phyloP scores from a whole-genome alignment of 441 rosid genomes.

The Aleurites moluccanus region DNA sequence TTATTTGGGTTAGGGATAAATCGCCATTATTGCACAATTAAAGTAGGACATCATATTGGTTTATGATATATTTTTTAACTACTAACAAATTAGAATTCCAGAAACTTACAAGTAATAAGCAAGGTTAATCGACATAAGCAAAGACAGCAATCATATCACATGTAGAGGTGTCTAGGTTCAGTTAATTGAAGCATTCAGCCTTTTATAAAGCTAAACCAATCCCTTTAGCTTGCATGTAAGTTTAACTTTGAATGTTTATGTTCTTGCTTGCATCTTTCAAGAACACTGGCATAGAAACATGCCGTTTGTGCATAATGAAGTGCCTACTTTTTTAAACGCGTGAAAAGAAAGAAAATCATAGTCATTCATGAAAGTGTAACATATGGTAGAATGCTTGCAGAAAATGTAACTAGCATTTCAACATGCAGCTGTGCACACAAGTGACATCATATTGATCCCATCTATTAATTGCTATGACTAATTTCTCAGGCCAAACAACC shows the following conservation, averaged over 20 bases:
- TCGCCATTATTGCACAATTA: background rate
- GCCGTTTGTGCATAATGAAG: background rate
- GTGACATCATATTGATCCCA: slow-evolving; percentile 11
- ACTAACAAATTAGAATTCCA: background rate
- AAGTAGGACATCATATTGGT: background rate
- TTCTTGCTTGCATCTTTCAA: background rate
- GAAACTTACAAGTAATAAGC: background rate
- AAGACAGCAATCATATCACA: background rate
- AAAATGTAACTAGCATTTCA: background rate
- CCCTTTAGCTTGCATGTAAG: background rate
- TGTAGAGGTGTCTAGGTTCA: background rate
- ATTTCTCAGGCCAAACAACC: background rate
- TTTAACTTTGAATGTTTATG: background rate
- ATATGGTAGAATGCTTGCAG: background rate
- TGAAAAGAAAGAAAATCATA: background rate
- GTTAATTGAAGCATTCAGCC: background rate
- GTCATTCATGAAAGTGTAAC: background rate
- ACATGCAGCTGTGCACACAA: background rate
- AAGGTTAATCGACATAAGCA: background rate
- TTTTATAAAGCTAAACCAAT: background rate
- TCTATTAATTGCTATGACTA: background rate
- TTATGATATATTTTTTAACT: background rate
- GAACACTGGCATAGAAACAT: background rate
- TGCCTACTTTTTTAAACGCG: background rate
- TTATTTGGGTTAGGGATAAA: background rate